phyloP scores from a whole-genome alignment of 768 basidiomycete genomes.

The Trichaptum fuscoviolaceum region DNA sequence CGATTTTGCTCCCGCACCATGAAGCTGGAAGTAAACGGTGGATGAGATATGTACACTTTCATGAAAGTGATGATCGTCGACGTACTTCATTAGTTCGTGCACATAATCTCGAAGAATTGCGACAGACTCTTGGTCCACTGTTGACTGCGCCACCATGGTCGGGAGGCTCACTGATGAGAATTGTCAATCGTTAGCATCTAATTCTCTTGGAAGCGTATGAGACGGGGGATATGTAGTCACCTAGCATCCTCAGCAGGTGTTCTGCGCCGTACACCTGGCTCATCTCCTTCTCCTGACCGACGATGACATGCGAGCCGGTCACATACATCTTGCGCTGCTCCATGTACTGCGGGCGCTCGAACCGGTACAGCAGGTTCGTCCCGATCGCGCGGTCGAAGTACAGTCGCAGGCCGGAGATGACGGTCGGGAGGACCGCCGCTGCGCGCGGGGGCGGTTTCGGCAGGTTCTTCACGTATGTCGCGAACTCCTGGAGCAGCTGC shows the following conservation, averaged over 20 bases:
- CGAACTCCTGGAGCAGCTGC: conserved; percentile 74
- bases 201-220: too few species aligned
- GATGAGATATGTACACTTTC: not conserved
- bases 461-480: conserved; percentile 47
- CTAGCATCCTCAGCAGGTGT: conserved; percentile 87
- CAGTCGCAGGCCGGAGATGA: conserved; percentile 76
- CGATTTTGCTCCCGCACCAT: conserved; percentile 71
- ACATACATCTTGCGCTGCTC: conserved; percentile 68
- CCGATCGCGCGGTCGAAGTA: conserved; percentile 95
- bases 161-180: conserved; percentile 73
- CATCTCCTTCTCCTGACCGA: conserved; percentile 77
- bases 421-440: conserved; percentile 64
- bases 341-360: conserved; percentile 91
- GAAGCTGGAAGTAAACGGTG: conserved; percentile 42
- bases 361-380: conserved; percentile 87
- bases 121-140: conserved; percentile 88
- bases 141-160: conserved; percentile 81
- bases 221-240: conserved; percentile 44
- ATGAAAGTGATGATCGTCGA: conserved; percentile 9
- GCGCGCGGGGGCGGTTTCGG: conserved; percentile 50
- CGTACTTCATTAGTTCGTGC: conserved; percentile 79
- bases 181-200: not conserved
- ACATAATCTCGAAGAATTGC: conserved; percentile 81
- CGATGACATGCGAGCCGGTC: conserved; percentile 64
- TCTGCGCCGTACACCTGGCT: conserved; percentile 91